phyloP scores from a whole-genome alignment of 208 protist genomes.

The Vickermania spadyakhi region DNA sequence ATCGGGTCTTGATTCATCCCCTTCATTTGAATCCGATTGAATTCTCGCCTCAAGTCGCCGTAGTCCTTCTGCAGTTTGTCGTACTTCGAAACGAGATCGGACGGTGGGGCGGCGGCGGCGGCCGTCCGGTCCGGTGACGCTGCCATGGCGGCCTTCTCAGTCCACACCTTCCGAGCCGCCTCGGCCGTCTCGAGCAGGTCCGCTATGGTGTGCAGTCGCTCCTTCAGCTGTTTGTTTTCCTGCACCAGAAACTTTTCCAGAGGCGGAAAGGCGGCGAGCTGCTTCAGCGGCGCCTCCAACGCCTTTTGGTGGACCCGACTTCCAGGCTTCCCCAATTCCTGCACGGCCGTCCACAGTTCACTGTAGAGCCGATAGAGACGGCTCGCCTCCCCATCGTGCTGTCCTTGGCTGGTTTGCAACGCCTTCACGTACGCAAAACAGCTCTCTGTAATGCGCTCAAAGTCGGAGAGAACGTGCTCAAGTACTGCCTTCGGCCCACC shows the following conservation, averaged over 20 bases:
- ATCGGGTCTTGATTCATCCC: slow-evolving; percentile 3
- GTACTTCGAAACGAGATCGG: slow-evolving; percentile 3
- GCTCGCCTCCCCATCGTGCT: background rate
- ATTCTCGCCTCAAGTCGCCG: slow-evolving; percentile 8
- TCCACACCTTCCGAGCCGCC: slow-evolving; percentile 20
- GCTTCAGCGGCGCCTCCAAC: background rate
- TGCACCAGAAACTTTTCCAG: slow-evolving; percentile 10
- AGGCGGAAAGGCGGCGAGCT: background rate
- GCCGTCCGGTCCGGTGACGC: background rate
- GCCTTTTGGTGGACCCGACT: background rate
- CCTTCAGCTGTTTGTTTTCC: slow-evolving; percentile 43
- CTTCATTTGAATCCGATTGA: slow-evolving; percentile 12
- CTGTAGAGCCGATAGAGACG: too few species aligned
- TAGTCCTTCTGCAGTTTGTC: slow-evolving; percentile 12
- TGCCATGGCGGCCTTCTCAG: background rate
- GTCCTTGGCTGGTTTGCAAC: background rate
- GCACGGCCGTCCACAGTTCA: too few species aligned
- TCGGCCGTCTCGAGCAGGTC: slow-evolving; percentile 43
- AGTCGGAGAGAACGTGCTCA: background rate
- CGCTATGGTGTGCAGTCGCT: slow-evolving; percentile 34
- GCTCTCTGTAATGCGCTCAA: too few species aligned
- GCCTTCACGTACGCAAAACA: background rate
- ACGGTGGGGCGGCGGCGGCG: background rate
- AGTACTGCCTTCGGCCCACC: background rate
- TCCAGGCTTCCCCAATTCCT: too few species aligned